Evolutionary conservation across 2,329 filamentous ascomycete genomes (phyloP), one percentile per base, ranked within the genome.

Genomic region (Scorias spongiosa): DNA sequence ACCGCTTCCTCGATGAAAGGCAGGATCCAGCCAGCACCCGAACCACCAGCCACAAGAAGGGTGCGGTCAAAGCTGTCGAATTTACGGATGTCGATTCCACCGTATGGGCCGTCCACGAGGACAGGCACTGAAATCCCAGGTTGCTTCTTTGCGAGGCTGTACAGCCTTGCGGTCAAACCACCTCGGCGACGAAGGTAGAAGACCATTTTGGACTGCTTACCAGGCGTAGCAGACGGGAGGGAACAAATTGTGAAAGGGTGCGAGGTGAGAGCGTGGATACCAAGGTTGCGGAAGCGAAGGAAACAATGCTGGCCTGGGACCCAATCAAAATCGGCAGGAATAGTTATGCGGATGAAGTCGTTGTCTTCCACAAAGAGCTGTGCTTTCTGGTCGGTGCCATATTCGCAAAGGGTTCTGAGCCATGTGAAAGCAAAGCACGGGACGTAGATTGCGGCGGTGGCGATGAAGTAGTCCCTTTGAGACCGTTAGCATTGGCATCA

Each of bases 391-490:
- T 58, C 53, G 37, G 70, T 43, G n/a, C 73, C 72, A 50, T 75
- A 63, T 47, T 70, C 64, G 42, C 76, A 63, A 44, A 61, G 68
- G 2, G 69, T 72, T 11, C 66, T 61, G 39, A 68, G 58, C 46
- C 67, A 63, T 0, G 67, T 57, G 45, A 69, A 69, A 7, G 69
- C 48, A 47, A 67, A 68, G 34, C 63, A 69, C 2, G 68, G 51
- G 0, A 69, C 52, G 54, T 76, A 78, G 6, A 78, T 50, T 0
- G 68, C 65, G 8, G 61, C 74, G 0, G 70, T 67, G 2, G 70
- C 75, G 48, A 80, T 70, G 53, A 79, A 78, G 54, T 78, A 79
- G 58, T 78, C 70, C 71, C 71, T 69, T 10, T 42, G 26, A 11
- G 7, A 11, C n/a, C 40, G 42, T 49, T 26, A 26, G 20, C 20